Conservation (phyloP, 1,284 basidiomycete genomes). For the Ustilago tritici region DNA sequence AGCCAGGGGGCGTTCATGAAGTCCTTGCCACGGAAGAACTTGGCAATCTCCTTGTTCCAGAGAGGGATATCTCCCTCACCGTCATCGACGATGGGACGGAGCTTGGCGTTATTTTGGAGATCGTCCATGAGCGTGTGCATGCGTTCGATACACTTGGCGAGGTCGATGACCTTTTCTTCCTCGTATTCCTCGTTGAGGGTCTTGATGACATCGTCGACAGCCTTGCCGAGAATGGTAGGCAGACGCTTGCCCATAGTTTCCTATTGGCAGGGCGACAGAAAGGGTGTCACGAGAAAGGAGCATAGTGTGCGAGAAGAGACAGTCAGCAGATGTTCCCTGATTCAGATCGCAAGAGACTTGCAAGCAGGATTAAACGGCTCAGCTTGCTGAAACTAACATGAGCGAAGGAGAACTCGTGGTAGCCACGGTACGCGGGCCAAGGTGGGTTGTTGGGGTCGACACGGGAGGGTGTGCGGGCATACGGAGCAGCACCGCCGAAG, state of each 20-base stretch:
- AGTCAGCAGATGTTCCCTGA: constrained; percentile 12
- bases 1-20: constrained; percentile 82
- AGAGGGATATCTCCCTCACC: constrained; percentile 91
- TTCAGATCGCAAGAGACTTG: too few species aligned
- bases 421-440: constrained; percentile 87
- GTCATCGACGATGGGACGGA: constrained; percentile 86
- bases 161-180: constrained; percentile 87
- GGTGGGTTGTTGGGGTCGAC: constrained; percentile 90
- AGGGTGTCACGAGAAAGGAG: not conserved
- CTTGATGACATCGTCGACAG: constrained; percentile 89
- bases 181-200: constrained; percentile 83
- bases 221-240: constrained; percentile 95
- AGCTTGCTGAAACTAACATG: constrained; percentile 71
- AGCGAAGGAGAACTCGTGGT: constrained; percentile 95
- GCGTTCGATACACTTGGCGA: constrained; percentile 83
- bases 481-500: constrained; percentile 48
- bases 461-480: constrained; percentile 60
- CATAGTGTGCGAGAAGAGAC: not conserved
- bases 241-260: constrained; percentile 86
- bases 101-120: constrained; percentile 69
- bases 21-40: constrained; percentile 91
- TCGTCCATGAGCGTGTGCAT: constrained; percentile 71
- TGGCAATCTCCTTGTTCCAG: constrained; percentile 84
- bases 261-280: constrained; percentile 5
- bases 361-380: too few species aligned